Evolutionary conservation across 768 basidiomycete genomes (phyloP).

Genomic region (Pisolithus microcarpus): DNA sequence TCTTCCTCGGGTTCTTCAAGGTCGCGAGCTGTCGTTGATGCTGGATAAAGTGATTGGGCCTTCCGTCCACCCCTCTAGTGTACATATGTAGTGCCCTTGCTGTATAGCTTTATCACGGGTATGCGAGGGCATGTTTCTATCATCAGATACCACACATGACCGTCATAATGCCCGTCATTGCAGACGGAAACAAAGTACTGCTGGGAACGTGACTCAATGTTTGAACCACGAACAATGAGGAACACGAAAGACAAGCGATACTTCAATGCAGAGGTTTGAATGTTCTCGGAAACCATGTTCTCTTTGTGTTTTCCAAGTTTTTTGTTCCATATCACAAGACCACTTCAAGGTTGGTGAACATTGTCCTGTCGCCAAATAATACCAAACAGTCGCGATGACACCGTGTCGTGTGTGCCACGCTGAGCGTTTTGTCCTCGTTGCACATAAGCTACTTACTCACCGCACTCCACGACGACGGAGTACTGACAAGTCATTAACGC

Average conservation of each 20-base stretch:
- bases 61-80: constrained; percentile 9
- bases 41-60: constrained; percentile 14
- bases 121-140: not conserved
- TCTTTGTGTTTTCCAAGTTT: too few relatives aligned
- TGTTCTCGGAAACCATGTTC: too few relatives aligned
- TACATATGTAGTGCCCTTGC: constrained; percentile 16
- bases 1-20: constrained; percentile 4
- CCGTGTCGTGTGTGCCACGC: not conserved
- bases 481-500: not conserved
- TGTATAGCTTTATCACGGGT: constrained; percentile 17
- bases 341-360: too few relatives aligned
- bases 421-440: not conserved
- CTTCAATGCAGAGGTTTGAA: too few relatives aligned
- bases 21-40: not conserved
- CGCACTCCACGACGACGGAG: not conserved
- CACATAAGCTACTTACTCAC: not conserved
- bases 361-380: constrained; percentile 13
- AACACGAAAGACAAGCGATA: too few relatives aligned
- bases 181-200: too few relatives aligned
- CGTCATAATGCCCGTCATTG: not conserved
- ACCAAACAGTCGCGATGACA: constrained; percentile 17
- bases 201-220: too few relatives aligned
- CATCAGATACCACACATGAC: not conserved
- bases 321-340: too few relatives aligned
- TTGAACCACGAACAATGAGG: too few relatives aligned